Evolutionary conservation across 2,329 filamentous ascomycete species (phyloP), one percentile per base, ranked within the genome.

Genomic region (Sclerotinia sclerotiorum): DNA sequence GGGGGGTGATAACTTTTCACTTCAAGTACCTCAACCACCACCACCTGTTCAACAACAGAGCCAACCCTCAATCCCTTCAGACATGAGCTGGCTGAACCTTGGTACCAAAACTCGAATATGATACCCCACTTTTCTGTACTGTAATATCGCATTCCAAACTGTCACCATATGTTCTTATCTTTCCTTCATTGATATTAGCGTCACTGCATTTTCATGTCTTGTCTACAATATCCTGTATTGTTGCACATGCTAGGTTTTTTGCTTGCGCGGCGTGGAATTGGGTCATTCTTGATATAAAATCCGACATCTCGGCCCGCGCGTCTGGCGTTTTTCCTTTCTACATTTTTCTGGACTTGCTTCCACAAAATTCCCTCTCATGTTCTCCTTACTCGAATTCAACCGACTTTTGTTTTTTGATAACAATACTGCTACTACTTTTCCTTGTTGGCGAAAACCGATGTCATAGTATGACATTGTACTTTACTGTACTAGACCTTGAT

Each of bases 1-100:
- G 27, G 48, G n/a, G 3, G 76, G 67, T 66, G 74, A 73, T 65
- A 74, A 73, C 68, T 68, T 69, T 54, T 57, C 70, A 57, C 57
- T 67, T 39, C 67, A 71, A 57, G 52, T 70, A 39, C 69, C 68
- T 39, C 71, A 73, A 51, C 69, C 70, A 58, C 68, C 66, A 48
- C 71, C 72, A 32, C 64, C 68, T 7, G 24, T 66, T 19, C 67
- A 69, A 57, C 69, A 46, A 60, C 67, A 52, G 55, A 69, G 66
- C n/a, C 29, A 52, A 21, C 63, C 58, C 11, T 67, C 67, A 42
- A 52, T 63, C 27, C 56, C 64, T 24, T 83, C 84, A 63, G 91
- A 93, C 77, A 91, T 93, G 89, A 92, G 89, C 79, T 94, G 91
- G 91, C 80, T 94, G 71, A 93, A 93, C 75, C 82, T 93, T 24